Percentiles rank a stretch among this genome's conserved stretches.
Evolutionary conservation across 352 stramenopile species (phyloP).

Genomic region (Phytophthora constricta): DNA sequence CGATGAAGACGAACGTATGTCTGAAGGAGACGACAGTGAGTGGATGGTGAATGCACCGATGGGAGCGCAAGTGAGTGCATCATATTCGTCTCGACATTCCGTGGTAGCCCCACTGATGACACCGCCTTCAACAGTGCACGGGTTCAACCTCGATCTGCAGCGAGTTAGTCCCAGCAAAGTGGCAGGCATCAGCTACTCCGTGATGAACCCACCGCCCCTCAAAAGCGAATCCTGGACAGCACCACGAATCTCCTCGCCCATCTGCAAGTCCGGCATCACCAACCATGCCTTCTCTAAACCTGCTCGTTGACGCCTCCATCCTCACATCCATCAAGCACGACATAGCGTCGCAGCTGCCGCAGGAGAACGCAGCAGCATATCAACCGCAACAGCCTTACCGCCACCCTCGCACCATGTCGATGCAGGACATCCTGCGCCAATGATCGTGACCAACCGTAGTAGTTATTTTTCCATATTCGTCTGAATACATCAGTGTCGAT

Average conservation of each 20-base stretch:
- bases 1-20: conserved; percentile 44
- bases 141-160: conserved; percentile 61
- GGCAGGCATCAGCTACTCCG: conserved; percentile 10
- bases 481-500: conserved; percentile 14
- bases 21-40: conserved; percentile 9
- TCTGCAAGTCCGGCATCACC: conserved; percentile 8
- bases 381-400: conserved; percentile 13
- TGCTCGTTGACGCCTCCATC: conserved; percentile 77
- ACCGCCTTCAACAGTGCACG: conserved; percentile 39
- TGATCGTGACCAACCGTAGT: conserved; percentile 25
- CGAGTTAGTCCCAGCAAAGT: conserved; percentile 50
- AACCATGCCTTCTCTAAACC: conserved; percentile 63
- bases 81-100: conserved; percentile 19
- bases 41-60: conserved; percentile 3
- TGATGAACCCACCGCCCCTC: conserved; percentile 8
- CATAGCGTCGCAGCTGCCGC: conserved; percentile 19
- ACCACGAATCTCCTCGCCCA: conserved; percentile 8
- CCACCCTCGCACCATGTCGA: conserved; percentile 65
- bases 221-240: conserved; percentile 32
- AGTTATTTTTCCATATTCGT: not conserved
- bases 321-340: conserved; percentile 71
- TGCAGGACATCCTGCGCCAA: conserved; percentile 64
- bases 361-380: conserved; percentile 13
- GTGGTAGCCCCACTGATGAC: conserved; percentile 45
- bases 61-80: conserved; percentile 14